Evolutionary conservation across 2,329 filamentous ascomycete species (phyloP).

Genomic region (Dactylellina sp.): DNA sequence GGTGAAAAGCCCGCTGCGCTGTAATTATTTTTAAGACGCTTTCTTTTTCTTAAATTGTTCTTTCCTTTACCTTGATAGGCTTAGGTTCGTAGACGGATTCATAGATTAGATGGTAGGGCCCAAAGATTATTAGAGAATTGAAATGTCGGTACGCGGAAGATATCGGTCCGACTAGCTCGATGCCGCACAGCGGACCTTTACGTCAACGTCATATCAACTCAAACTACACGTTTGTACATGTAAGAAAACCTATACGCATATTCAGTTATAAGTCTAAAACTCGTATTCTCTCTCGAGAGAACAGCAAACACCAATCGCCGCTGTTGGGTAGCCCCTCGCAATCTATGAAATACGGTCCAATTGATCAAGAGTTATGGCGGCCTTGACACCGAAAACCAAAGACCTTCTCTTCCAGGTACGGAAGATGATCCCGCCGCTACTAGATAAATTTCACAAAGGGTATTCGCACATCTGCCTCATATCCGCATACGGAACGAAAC

Average conservation of each 20-base stretch:
- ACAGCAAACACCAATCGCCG: no score
- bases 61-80: slow-evolving; percentile 10
- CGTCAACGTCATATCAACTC: slow-evolving; percentile 33
- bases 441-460: slow-evolving; percentile 96
- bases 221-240: slow-evolving; percentile 8
- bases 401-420: slow-evolving; percentile 82
- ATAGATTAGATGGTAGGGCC: not conserved
- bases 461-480: slow-evolving; percentile 63
- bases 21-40: slow-evolving; percentile 42
- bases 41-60: slow-evolving; percentile 34
- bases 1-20: slow-evolving; percentile 33
- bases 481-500: no score
- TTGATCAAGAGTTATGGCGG: not conserved
- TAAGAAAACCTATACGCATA: not conserved
- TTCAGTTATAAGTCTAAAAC: no score
- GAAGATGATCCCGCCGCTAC: slow-evolving; percentile 92
- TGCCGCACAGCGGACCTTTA: slow-evolving; percentile 24
- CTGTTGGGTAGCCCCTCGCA: no score
- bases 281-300: no score
- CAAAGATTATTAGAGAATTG: slow-evolving; percentile 12
- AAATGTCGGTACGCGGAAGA: not conserved
- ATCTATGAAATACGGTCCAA: not conserved
- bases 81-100: slow-evolving; percentile 30
- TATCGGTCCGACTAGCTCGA: not conserved
- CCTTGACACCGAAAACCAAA: slow-evolving; percentile 69